Evolutionary conservation across 1,284 basidiomycete species (phyloP).

Genomic region (Melampsora larici-populina): DNA sequence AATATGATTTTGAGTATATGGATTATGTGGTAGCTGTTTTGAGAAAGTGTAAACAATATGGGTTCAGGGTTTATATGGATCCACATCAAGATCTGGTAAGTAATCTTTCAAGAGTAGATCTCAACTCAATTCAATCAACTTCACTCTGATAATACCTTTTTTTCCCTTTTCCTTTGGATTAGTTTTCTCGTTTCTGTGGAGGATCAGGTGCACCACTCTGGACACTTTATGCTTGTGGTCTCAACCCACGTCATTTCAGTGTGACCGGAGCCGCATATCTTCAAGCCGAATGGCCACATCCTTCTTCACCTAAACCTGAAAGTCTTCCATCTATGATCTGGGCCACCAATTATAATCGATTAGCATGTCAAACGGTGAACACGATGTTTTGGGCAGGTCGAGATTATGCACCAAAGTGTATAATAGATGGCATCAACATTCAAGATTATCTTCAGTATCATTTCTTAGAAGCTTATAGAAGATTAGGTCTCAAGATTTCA

Average conservation of each 20-base stretch:
- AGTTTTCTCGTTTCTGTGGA: slow-evolving; percentile 97
- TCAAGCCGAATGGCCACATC: slow-evolving; percentile 78
- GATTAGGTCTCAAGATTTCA: slow-evolving; percentile 69
- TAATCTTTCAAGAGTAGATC: slow-evolving; percentile 46
- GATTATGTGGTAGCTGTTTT: slow-evolving; percentile 84
- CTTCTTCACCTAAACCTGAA: slow-evolving; percentile 65
- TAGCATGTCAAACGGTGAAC: slow-evolving; percentile 83
- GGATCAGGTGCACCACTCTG: slow-evolving; percentile 94
- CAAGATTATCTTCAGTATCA: slow-evolving; percentile 89
- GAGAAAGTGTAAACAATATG: slow-evolving; percentile 84
- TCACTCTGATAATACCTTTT: background rate
- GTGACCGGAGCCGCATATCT: slow-evolving; percentile 79
- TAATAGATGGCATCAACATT: slow-evolving; percentile 87
- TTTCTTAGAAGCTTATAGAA: slow-evolving; percentile 72
- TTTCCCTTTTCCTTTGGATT: slow-evolving; percentile 20
- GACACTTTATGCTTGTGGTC: slow-evolving; percentile 86
- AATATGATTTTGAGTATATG: slow-evolving; percentile 87
- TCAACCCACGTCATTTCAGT: slow-evolving; percentile 79
- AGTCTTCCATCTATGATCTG: slow-evolving; percentile 82
- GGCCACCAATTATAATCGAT: slow-evolving; percentile 90
- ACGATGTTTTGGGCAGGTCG: slow-evolving; percentile 91
- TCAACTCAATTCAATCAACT: background rate
- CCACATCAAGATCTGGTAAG: slow-evolving; percentile 93
- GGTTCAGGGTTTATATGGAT: slow-evolving; percentile 89
- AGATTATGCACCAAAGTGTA: slow-evolving; percentile 81